Conservation (phyloP, 169 alveolate species). For the Plasmodium blacklocki region DNA sequence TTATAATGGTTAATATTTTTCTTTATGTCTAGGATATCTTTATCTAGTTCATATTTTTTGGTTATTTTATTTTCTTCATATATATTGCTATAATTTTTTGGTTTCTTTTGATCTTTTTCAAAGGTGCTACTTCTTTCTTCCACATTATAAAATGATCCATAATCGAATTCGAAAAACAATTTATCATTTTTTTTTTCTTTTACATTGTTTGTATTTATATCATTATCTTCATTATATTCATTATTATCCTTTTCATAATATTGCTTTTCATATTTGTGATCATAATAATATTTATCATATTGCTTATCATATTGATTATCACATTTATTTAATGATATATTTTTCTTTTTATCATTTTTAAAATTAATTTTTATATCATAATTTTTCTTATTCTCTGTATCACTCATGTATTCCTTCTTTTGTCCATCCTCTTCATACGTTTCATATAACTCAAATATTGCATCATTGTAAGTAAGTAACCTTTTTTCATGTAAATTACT, state of each 20-base stretch:
- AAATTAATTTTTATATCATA: constrained; percentile 24
- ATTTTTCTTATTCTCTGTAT: neutral
- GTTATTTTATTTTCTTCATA: neutral
- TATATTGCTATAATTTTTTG: neutral
- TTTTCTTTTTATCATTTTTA: constrained; percentile 4
- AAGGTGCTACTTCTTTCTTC: constrained; percentile 19
- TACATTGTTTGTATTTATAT: neutral
- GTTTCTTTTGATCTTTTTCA: neutral
- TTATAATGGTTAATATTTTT: neutral
- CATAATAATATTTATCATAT: neutral
- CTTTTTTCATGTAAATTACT: constrained; percentile 26
- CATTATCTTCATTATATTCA: neutral
- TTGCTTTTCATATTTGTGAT: neutral
- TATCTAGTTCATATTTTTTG: neutral
- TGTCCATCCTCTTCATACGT: constrained; percentile 11
- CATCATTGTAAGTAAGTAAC: constrained; percentile 14
- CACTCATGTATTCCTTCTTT: neutral
- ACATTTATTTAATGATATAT: neutral
- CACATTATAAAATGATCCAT: constrained; percentile 35
- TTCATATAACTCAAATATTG: constrained; percentile 33
- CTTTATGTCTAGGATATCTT: neutral
- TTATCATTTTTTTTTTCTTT: constrained; percentile 11
- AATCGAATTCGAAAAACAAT: constrained; percentile 29
- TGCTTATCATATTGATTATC: constrained; percentile 5
- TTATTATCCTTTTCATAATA: neutral